These are phyloP conservation scores for Digitaria exilis DNA, from an alignment of 202 grass and related monocot species.

Conservation along the genomic window DNA sequence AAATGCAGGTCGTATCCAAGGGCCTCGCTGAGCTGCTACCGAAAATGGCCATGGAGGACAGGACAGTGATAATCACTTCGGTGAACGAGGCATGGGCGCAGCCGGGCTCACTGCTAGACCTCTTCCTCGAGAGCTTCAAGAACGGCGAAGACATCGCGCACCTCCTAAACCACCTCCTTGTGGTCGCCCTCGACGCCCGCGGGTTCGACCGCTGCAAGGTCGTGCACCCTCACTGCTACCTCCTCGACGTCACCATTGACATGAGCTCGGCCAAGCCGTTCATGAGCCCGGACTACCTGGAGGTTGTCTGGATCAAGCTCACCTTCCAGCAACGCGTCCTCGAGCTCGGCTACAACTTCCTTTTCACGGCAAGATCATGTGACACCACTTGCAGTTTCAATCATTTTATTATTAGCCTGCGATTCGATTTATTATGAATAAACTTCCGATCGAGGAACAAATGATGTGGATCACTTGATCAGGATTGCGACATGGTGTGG, in stretches of 20 bases:
- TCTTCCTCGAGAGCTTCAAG: conserved; percentile 66
- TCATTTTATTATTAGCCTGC: background rate
- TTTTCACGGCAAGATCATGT: conserved; percentile 52
- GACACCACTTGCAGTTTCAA: background rate
- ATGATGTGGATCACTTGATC: background rate
- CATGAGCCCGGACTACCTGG: conserved; percentile 53
- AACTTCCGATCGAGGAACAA: too few relatives aligned
- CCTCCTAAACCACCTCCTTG: conserved; percentile 64
- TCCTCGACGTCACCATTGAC: too few relatives aligned
- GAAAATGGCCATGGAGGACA: conserved; percentile 52
- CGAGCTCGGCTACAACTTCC: conserved; percentile 78
- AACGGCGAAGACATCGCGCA: conserved; percentile 46
- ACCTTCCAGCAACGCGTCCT: conserved; percentile 50
- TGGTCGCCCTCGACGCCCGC: conserved; percentile 57
- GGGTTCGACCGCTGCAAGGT: conserved; percentile 50
- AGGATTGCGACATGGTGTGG: conserved; percentile 74
- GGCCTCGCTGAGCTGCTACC: conserved; percentile 35
- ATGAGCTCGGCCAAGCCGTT: conserved; percentile 46
- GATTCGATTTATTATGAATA: too few relatives aligned
- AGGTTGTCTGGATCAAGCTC: conserved; percentile 70
- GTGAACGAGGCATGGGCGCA: conserved; percentile 59
- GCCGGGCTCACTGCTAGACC: conserved; percentile 52
- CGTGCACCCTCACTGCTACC: conserved; percentile 69
- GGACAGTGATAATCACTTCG: conserved; percentile 67
- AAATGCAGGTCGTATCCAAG: background rate